Evolutionary conservation across 495 filamentous ascomycete genomes (phyloP).

Genomic region (Lophium mytilinum): DNA sequence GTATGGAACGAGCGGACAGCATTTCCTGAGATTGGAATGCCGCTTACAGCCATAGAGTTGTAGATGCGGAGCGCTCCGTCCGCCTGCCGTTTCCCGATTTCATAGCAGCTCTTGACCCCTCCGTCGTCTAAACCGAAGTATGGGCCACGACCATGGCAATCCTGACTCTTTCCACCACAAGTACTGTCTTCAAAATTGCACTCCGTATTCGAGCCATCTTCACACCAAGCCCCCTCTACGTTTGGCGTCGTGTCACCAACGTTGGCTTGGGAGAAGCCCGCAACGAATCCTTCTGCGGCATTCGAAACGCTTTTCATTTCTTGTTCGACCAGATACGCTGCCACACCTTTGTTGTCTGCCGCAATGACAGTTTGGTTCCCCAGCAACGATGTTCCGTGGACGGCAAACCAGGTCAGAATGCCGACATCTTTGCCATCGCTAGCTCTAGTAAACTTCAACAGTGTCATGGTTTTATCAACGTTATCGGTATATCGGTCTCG

Average conservation of each 20-base stretch:
- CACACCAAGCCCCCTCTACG: conserved; percentile 55
- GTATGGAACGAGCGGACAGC: conserved; percentile 32
- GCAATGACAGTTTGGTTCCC: conserved; percentile 89
- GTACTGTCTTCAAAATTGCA: conserved; percentile 42
- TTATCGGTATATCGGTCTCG: conserved; percentile 62
- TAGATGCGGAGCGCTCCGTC: conserved; percentile 28
- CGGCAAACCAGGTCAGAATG: conserved; percentile 85
- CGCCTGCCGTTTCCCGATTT: conserved; percentile 37
- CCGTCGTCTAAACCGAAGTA: conserved; percentile 51
- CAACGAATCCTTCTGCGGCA: conserved; percentile 62
- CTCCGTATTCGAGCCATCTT: conserved; percentile 29
- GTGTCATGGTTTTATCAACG: conserved; percentile 80
- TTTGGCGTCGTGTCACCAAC: conserved; percentile 93
- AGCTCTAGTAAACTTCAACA: conserved; percentile 69
- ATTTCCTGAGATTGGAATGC: conserved; percentile 29
- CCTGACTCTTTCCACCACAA: conserved; percentile 65
- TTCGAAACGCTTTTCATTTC: conserved; percentile 46
- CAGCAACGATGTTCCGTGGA: conserved; percentile 86
- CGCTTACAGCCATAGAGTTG: conserved; percentile 8
- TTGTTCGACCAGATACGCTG: conserved; percentile 77
- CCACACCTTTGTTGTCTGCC: conserved; percentile 95
- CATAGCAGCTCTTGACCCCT: conserved; percentile 36
- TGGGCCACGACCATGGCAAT: conserved; percentile 81
- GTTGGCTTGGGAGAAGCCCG: conserved; percentile 90
- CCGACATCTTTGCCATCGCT: conserved; percentile 68